Evolutionary conservation across 164 flowering plant genomes (phyloP), one percentile per base, ranked within the genome.

Genomic region (Macadamia tetraphylla): DNA sequence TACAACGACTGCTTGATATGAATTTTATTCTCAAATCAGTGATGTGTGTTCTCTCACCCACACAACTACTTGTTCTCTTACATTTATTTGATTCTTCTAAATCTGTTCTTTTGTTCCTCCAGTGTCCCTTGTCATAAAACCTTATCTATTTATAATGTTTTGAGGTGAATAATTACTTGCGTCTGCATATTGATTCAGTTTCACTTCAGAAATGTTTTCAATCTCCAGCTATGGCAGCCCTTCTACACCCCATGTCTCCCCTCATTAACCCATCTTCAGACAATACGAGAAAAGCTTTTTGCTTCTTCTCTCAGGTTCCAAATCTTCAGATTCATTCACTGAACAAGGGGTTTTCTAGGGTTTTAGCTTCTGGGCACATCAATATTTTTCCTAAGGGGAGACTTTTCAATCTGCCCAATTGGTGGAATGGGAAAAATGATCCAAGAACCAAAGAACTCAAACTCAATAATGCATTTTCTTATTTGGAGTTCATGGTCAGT

Each of bases 401-500:
- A 48, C 74, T 73, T 73, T 84, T 86, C 68, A 74, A 83, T 9
- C 59, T 88, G 23, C 94, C 96, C 67, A 80, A 74, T 63, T 90
- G 98, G 98, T 83, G 81, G 72, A 63, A 66, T 51, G 84, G 81
- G 32, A 79, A 75, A 69, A 77, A 58, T 70, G 89, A 84, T 61
- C 46, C 67, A 3, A 82, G 66, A 70, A 71, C 76, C 60, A 80
- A 67, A 69, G 89, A 86, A 8, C 63, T 77, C 15, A 83, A 77
- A 66, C 79, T 91, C 49, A 72, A 72, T 72, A 94, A 90, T 71
- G 92, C 92, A 1, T 88, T 82, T 68, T 30, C 78, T 53, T 84
- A 82, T 43, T 65, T 91, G 67, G 91, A 89, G 73, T 75, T 79
- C 70, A 83, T 89, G 89, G 70, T 85, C 1, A 79, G 63, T 31